Evolutionary conservation across 345 rosid species (phyloP), one percentile per base, ranked within the genome.

Genomic region (Eucalyptus erythrocorys): DNA sequence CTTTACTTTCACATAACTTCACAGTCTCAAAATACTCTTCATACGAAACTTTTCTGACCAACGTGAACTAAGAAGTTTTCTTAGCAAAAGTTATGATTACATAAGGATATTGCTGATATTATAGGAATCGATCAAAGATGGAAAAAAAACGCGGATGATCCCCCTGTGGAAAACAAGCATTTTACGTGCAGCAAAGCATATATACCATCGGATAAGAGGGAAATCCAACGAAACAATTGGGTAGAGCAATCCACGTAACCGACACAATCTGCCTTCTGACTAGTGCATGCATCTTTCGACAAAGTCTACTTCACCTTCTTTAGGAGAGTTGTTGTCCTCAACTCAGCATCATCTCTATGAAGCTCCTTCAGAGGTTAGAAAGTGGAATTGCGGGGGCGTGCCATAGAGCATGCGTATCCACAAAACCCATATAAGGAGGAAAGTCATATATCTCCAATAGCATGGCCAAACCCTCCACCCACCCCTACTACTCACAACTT

Each of bases 291-390:
- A 10, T 32, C 86, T 84, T 12, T 32, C 50, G 2, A 45, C 64
- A 57, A 27, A 42, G 40, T 42, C 92, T 93, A 94, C 87, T 93
- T 93, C 3, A 87, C 87, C 89, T 96, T 97, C 93, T 95, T 96
- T 85, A 92, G 91, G 86, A 91, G 93, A 88, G 90, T 89, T 50
- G 93, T 68, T 82, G 99, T 95, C 87, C 95, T 92, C 87, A 93
- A 93, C 89, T 94, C 95, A 1, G 96, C 97, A 50, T 97, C 98
- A 53, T 96, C 99, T 87, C 95, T 91, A 93, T 92, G 90, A 96
- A 95, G 91, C 98, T 95, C 99, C 99, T 96, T 95, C 94, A 95
- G 48, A 95, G 90, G 88, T 95, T 95, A 30, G 96, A 89, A 24
- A 97, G 94, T 24, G 97, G 97, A 88, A 97, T 89, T 51, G 93